A percentile compares a stretch with the other conserved stretches of the same genome.
Conservation (phyloP, 768 basidiomycete genomes). For the Steccherinum ochraceum region DNA sequence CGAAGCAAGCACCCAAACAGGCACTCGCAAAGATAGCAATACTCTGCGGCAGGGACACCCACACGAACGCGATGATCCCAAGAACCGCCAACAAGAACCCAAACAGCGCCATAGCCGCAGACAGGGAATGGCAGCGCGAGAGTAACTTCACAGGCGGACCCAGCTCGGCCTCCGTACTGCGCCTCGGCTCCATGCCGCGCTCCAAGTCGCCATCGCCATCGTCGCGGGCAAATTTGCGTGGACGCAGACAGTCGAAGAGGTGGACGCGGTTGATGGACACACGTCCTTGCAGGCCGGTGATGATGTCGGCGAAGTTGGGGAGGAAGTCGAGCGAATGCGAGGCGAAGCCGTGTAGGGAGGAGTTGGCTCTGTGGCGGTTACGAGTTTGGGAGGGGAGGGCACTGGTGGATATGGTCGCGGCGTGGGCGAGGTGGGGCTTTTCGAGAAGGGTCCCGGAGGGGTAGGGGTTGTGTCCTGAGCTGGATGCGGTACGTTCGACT, state of each 20-base stretch:
- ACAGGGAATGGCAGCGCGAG: conserved; percentile 16
- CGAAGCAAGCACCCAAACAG: conserved; percentile 16
- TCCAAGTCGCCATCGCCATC: not conserved
- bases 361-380: not conserved
- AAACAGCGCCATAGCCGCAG: conserved; percentile 13
- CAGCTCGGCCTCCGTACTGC: not conserved
- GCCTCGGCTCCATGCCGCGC: not conserved
- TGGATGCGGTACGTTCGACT: not conserved
- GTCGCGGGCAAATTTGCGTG: not conserved
- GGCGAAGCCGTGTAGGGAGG: not conserved
- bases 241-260: conserved; percentile 11
- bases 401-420: not conserved
- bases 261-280: conserved; percentile 14
- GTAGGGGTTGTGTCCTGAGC: not conserved
- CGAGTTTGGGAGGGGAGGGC: not conserved
- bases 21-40: conserved; percentile 18
- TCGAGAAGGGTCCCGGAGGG: not conserved
- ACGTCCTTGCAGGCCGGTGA: conserved; percentile 14
- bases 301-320: conserved; percentile 7
- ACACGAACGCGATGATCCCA: conserved; percentile 18
- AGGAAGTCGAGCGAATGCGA: conserved; percentile 8
- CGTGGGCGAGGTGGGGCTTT: not conserved
- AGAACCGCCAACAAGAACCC: conserved; percentile 14
- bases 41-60: conserved; percentile 16
- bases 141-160: conserved; percentile 15